Conservation (phyloP, 2,329 filamentous ascomycete species). For the Blumeriella jaapii region DNA sequence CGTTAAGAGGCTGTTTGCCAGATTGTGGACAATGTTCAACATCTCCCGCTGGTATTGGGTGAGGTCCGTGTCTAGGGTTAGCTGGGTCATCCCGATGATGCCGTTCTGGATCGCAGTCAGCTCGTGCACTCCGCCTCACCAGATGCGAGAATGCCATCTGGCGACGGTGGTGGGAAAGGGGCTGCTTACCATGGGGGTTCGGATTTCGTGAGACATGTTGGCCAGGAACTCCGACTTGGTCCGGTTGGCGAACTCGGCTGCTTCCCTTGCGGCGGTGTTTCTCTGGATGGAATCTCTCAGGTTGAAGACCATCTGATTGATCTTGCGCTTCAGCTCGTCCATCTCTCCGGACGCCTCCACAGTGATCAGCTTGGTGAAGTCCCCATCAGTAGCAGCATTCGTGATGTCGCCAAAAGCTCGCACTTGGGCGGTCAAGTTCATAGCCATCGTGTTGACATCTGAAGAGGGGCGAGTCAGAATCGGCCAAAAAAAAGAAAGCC, state of each 20-base stretch:
- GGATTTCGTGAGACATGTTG: conserved; percentile 98
- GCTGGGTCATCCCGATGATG: conserved; percentile 66
- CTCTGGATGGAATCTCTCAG: conserved; percentile 90
- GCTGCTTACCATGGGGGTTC: conserved; percentile 49
- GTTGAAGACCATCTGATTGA: conserved; percentile 98
- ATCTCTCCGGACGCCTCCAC: conserved; percentile 97
- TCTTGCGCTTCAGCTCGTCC: conserved; percentile 98
- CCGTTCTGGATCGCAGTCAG: conserved; percentile 11
- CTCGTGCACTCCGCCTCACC: no score
- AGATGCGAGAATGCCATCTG: no score
- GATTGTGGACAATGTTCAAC: conserved; percentile 94
- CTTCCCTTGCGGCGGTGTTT: conserved; percentile 90
- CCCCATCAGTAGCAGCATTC: conserved; percentile 91
- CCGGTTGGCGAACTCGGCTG: conserved; percentile 91
- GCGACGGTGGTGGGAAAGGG: background rate
- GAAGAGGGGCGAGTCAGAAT: conserved; percentile 4
- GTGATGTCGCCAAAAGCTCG: conserved; percentile 97
- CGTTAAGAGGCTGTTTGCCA: conserved; percentile 89
- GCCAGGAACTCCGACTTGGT: conserved; percentile 97
- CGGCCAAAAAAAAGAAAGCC: no score
- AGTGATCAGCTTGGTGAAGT: conserved; percentile 93
- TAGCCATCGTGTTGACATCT: conserved; percentile 31
- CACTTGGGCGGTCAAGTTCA: conserved; percentile 86
- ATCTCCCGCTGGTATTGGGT: conserved; percentile 95
- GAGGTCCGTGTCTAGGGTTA: conserved; percentile 88